Percentiles rank a stretch among this genome's conserved stretches.
These are phyloP conservation scores for Arbutus unedo DNA, from an alignment of 148 eudicot species.

Conservation along the genomic window DNA sequence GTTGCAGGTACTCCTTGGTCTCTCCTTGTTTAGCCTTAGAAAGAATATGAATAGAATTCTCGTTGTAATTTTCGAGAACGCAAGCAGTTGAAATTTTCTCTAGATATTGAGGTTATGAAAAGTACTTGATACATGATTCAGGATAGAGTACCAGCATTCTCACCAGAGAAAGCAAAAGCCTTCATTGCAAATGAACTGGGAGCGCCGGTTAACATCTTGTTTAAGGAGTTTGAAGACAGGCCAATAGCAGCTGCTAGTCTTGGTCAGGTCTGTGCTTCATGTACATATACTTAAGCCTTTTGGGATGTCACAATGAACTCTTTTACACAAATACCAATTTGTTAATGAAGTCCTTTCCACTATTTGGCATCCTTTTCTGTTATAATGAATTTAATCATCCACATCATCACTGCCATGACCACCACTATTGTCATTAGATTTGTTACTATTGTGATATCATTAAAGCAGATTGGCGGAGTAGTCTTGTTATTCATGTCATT, in stretches of 20 bases:
- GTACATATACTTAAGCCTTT: background rate
- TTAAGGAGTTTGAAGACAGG: slow-evolving; percentile 83
- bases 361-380: background rate
- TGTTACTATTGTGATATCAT: background rate
- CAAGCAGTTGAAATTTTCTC: background rate
- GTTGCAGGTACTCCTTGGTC: slow-evolving; percentile 65
- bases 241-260: slow-evolving; percentile 99
- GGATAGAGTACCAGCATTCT: slow-evolving; percentile 98
- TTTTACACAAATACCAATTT: slow-evolving; percentile 1
- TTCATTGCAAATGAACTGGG: slow-evolving; percentile 79
- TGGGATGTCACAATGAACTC: background rate
- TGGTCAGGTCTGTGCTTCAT: slow-evolving; percentile 80
- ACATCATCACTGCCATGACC: background rate
- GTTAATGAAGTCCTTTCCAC: background rate
- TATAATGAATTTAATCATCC: background rate
- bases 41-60: background rate
- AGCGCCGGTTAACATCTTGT: slow-evolving; percentile 69
- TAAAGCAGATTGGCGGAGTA: background rate
- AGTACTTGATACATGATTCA: slow-evolving; percentile 34
- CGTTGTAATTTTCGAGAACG: background rate
- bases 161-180: slow-evolving; percentile 71
- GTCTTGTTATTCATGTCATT: background rate
- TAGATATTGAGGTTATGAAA: slow-evolving; percentile 8
- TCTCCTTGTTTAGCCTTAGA: background rate
- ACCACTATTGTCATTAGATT: background rate